Percentiles rank a stretch among this genome's conserved stretches.
Conservation (phyloP, 2,329 filamentous ascomycete species). For the Periconia digitata region DNA sequence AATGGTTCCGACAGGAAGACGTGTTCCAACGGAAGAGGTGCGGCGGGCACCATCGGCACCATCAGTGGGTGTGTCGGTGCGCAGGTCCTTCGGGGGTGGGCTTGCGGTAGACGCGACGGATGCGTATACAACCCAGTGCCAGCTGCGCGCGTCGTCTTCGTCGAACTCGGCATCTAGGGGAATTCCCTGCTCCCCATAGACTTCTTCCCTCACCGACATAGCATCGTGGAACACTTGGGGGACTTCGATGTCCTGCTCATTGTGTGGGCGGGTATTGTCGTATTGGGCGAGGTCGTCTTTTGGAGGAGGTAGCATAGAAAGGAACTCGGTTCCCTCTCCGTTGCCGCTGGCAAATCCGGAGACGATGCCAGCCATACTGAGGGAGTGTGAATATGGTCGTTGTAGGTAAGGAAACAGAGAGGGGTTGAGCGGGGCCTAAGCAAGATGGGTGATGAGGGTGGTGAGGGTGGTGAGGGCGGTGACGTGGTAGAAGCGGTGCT, state of each 20-base stretch:
- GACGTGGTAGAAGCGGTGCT: too few relatives aligned
- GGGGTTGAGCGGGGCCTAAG: too few relatives aligned
- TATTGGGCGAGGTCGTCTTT: conserved; percentile 38
- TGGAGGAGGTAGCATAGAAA: conserved; percentile 41
- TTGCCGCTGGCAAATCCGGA: conserved; percentile 14
- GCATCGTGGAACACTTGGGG: conserved; percentile 55
- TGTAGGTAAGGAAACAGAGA: too few relatives aligned
- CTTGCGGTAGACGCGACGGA: conserved; percentile 53
- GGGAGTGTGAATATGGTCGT: neutral
- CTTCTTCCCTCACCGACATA: conserved; percentile 58
- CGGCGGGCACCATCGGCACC: conserved; percentile 38
- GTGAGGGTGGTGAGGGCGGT: too few relatives aligned
- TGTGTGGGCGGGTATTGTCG: conserved; percentile 36
- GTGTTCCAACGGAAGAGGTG: conserved; percentile 42
- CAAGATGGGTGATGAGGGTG: too few relatives aligned
- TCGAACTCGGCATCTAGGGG: conserved; percentile 73
- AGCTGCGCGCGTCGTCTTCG: conserved; percentile 74
- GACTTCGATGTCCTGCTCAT: conserved; percentile 39
- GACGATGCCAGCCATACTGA: conserved; percentile 19
- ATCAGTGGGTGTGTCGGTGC: conserved; percentile 49
- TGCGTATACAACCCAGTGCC: conserved; percentile 87
- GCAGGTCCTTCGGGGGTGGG: conserved; percentile 30
- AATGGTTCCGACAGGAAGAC: conserved; percentile 70
- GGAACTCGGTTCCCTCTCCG: conserved; percentile 42
- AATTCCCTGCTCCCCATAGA: conserved; percentile 61